Evolutionary conservation across 1,139 yeast species (phyloP).

Genomic region (Lodderomyces margitis): DNA sequence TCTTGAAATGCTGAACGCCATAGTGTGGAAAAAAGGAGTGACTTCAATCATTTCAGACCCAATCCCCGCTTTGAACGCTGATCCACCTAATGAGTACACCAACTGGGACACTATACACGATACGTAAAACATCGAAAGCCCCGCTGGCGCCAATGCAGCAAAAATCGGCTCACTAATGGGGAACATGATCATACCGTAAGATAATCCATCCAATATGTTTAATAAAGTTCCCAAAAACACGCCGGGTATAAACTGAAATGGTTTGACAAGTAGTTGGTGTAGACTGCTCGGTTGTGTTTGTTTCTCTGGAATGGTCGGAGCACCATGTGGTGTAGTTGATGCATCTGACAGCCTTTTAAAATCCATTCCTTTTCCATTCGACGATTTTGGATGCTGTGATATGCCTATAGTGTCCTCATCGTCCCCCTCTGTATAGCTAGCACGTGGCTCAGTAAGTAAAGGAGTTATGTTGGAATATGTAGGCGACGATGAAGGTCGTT

Average conservation of each 20-base stretch:
- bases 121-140: constrained; percentile 89
- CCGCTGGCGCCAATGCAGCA: constrained; percentile 78
- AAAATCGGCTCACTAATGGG: constrained; percentile 83
- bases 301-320: constrained; percentile 1
- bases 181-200: constrained; percentile 96
- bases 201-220: constrained; percentile 87
- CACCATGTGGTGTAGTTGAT: background rate
- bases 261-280: constrained; percentile 28
- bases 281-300: constrained; percentile 14
- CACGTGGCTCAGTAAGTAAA: constrained; percentile 7
- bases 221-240: constrained; percentile 81
- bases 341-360: background rate
- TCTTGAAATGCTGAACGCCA: constrained; percentile 72
- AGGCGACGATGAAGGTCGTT: constrained; percentile 6
- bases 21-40: constrained; percentile 94
- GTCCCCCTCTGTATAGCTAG: background rate
- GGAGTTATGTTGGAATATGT: constrained; percentile 9
- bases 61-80: constrained; percentile 82
- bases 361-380: background rate
- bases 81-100: constrained; percentile 85
- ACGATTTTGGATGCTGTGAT: background rate
- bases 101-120: constrained; percentile 86
- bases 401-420: background rate
- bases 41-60: constrained; percentile 99
- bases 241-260: constrained; percentile 62